These are phyloP conservation scores for Globisporangium nodosum DNA, from an alignment of 352 stramenopile species.

Conservation along the genomic window DNA sequence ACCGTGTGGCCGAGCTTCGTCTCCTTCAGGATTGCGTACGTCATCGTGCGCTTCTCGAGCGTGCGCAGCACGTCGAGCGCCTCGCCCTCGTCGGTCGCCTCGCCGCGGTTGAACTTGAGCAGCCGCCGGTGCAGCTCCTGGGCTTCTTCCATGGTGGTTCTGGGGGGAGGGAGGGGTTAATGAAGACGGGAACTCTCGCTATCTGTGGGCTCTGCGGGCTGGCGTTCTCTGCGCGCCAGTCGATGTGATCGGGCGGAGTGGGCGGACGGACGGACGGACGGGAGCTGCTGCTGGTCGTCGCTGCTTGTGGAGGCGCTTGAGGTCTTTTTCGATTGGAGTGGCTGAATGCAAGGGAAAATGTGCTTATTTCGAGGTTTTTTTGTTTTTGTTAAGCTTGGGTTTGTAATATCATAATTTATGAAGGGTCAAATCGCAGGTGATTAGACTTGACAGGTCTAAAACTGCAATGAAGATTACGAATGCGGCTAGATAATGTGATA, in stretches of 20 bases:
- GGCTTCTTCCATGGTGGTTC: slow-evolving; percentile 53
- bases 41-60: slow-evolving; percentile 55
- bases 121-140: slow-evolving; percentile 63
- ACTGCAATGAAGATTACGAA: background rate
- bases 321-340: background rate
- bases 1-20: slow-evolving; percentile 83
- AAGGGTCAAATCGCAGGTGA: background rate
- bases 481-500: background rate
- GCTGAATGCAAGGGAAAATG: background rate
- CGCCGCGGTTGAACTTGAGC: slow-evolving; percentile 65
- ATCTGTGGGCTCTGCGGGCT: background rate
- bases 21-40: slow-evolving; percentile 71
- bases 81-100: slow-evolving; percentile 48
- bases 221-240: background rate
- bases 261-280: background rate
- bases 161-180: background rate
- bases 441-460: background rate
- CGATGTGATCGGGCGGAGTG: background rate
- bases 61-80: slow-evolving; percentile 57
- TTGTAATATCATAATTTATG: too few species aligned
- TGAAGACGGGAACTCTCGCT: background rate
- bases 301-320: background rate
- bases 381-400: too few species aligned
- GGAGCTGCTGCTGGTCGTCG: background rate
- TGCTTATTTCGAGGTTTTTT: background rate